Percentiles rank a stretch among this genome's conserved stretches.
phyloP scores from a whole-genome alignment of 1,139 yeast genomes.

The Lodderomyces jiufengensis region DNA sequence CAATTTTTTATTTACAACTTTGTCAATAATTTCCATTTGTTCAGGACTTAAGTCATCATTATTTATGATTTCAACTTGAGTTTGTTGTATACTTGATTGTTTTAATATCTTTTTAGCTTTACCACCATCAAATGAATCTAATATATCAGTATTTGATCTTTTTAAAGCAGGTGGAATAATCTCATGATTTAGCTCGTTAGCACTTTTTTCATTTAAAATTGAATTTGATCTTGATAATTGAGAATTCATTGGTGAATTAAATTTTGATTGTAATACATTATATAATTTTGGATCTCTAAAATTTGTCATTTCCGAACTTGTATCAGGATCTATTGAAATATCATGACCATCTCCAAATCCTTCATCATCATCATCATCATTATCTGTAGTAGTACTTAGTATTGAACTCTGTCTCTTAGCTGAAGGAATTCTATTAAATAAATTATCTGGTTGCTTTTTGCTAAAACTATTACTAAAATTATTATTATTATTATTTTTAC shows the following conservation, averaged over 20 bases:
- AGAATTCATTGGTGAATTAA: not conserved
- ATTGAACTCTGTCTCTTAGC: slow-evolving; percentile 22
- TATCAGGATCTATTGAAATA: slow-evolving; percentile 22
- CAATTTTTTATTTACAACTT: slow-evolving; percentile 52
- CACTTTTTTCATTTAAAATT: too few relatives aligned
- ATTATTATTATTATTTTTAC: too few relatives aligned
- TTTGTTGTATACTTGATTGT: not conserved
- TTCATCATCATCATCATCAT: slow-evolving; percentile 9
- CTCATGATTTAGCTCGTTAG: too few relatives aligned
- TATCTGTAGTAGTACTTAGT: slow-evolving; percentile 8
- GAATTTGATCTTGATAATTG: not conserved
- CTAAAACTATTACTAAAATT: not conserved
- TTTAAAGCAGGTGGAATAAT: slow-evolving; percentile 4
- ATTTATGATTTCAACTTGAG: not conserved
- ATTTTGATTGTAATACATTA: not conserved
- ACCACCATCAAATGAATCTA: slow-evolving; percentile 16
- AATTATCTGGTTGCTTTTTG: slow-evolving; percentile 2
- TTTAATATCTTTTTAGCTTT: slow-evolving; percentile 23
- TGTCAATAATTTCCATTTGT: slow-evolving; percentile 63
- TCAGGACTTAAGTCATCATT: slow-evolving; percentile 42
- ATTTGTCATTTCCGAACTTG: slow-evolving; percentile 27
- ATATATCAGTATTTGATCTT: slow-evolving; percentile 9
- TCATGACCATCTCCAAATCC: slow-evolving; percentile 29
- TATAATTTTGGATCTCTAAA: slow-evolving; percentile 22
- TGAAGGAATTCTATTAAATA: too few relatives aligned